A percentile compares a stretch with the other conserved stretches of the same genome.
These are phyloP conservation scores for Rhodotorula sphaerocarpa DNA, from an alignment of 768 basidiomycete species.

Conservation along the genomic window DNA sequence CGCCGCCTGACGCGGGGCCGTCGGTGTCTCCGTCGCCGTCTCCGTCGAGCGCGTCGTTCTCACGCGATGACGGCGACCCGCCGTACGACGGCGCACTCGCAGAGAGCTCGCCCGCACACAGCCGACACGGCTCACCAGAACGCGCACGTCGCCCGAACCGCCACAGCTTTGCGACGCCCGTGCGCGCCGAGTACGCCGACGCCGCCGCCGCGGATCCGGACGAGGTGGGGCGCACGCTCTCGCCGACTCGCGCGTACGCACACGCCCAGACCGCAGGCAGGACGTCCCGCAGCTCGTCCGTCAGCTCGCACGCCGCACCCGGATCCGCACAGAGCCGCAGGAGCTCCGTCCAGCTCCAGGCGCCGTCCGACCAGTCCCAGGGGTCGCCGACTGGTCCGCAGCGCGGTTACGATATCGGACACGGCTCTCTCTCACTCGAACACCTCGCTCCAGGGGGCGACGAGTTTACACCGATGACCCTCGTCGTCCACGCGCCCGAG, in stretches of 20 bases:
- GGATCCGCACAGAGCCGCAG: background rate
- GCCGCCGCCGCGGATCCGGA: background rate
- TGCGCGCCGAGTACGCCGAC: background rate
- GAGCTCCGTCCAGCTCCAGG: background rate
- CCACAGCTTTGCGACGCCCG: background rate
- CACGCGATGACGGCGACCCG: background rate
- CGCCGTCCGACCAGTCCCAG: too few species aligned
- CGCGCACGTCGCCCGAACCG: background rate
- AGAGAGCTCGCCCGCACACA: background rate
- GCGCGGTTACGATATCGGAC: slow-evolving; percentile 4
- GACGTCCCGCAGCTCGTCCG: slow-evolving; percentile 14
- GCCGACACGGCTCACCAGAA: background rate
- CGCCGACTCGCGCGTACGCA: slow-evolving; percentile 1
- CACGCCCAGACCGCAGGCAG: background rate
- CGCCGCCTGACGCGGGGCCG: too few species aligned
- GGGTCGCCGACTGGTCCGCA: background rate
- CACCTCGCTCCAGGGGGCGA: slow-evolving; percentile 8
- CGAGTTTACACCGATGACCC: background rate
- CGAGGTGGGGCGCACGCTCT: slow-evolving; percentile 12
- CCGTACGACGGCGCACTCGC: background rate
- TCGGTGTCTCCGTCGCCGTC: background rate
- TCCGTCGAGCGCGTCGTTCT: background rate
- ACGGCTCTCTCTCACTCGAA: slow-evolving; percentile 27
- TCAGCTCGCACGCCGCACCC: slow-evolving; percentile 18
- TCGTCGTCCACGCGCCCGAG: slow-evolving; percentile 33